phyloP scores from a whole-genome alignment of 805 yeast genomes.

The Grigorovia yakushimaensis region DNA sequence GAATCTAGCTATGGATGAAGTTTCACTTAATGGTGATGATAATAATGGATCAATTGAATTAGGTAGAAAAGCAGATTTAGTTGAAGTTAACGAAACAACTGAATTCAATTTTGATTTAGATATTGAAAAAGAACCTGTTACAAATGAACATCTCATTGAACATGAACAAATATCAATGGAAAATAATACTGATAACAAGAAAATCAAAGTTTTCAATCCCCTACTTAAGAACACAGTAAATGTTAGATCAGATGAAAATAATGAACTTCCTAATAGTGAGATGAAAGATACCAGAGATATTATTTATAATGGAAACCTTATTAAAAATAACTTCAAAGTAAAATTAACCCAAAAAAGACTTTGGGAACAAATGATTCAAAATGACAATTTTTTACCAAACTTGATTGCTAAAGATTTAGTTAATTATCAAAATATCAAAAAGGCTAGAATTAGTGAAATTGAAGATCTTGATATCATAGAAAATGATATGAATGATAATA shows the following conservation, averaged over 20 bases:
- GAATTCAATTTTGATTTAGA: constrained; percentile 50
- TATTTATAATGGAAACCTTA: constrained; percentile 16
- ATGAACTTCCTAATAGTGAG: constrained; percentile 7
- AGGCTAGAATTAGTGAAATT: constrained; percentile 7
- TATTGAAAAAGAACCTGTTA: constrained; percentile 29
- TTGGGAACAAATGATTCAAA: constrained; percentile 15
- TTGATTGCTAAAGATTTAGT: constrained; percentile 10
- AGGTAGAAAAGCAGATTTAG: constrained; percentile 41
- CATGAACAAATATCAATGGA: constrained; percentile 19
- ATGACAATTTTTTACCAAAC: constrained; percentile 14
- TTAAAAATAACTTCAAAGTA: not conserved
- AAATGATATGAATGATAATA: constrained; percentile 11
- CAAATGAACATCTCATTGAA: constrained; percentile 24
- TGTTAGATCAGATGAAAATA: constrained; percentile 12
- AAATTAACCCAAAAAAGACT: constrained; percentile 13
- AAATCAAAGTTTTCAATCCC: constrained; percentile 6
- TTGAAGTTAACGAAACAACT: constrained; percentile 18
- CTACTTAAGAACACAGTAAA: constrained; percentile 9
- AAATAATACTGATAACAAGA: constrained; percentile 8
- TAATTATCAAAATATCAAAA: constrained; percentile 14
- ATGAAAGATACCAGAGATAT: constrained; percentile 12
- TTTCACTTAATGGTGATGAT: constrained; percentile 7
- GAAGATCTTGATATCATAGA: constrained; percentile 4
- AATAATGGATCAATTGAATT: constrained; percentile 48
- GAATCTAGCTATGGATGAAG: constrained; percentile 20